phyloP scores from a whole-genome alignment of 352 stramenopile genomes.

The Poterioochromonas sp. region DNA sequence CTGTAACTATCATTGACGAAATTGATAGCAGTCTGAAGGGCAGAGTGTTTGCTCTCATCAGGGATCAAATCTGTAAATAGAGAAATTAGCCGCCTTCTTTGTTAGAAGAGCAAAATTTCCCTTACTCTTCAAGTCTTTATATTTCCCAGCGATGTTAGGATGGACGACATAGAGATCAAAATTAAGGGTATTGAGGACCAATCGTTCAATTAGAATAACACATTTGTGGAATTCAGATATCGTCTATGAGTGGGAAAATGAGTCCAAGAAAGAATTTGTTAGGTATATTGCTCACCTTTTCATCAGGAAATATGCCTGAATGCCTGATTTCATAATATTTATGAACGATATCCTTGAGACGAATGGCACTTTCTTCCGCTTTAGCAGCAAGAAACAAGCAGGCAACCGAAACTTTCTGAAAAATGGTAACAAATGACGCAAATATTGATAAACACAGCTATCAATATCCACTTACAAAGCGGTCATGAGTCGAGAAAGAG shows the following conservation, averaged over 20 bases:
- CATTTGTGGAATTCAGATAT: not conserved
- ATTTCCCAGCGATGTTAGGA: not conserved
- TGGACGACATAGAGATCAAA: slow-evolving; percentile 9
- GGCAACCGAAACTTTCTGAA: not conserved
- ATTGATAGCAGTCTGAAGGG: not conserved
- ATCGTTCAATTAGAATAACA: not conserved
- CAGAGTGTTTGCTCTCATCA: not conserved
- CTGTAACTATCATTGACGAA: slow-evolving; percentile 17
- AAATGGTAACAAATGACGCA: not conserved
- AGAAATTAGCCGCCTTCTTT: not conserved
- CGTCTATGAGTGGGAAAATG: not conserved
- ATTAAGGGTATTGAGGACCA: not conserved
- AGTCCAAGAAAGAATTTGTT: not conserved
- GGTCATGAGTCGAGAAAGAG: not conserved
- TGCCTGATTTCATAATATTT: not conserved
- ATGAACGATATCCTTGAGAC: slow-evolving; percentile 1
- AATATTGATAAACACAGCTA: not conserved
- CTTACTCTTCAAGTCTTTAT: not conserved
- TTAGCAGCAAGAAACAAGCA: slow-evolving; percentile 8
- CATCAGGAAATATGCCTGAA: not conserved
- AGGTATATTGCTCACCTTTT: not conserved
- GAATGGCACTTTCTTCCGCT: slow-evolving; percentile 2
- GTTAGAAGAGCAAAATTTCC: not conserved
- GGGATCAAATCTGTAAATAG: not conserved
- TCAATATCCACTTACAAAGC: not conserved